phyloP scores from a whole-genome alignment of 768 basidiomycete genomes.

The Boletus edulis region DNA sequence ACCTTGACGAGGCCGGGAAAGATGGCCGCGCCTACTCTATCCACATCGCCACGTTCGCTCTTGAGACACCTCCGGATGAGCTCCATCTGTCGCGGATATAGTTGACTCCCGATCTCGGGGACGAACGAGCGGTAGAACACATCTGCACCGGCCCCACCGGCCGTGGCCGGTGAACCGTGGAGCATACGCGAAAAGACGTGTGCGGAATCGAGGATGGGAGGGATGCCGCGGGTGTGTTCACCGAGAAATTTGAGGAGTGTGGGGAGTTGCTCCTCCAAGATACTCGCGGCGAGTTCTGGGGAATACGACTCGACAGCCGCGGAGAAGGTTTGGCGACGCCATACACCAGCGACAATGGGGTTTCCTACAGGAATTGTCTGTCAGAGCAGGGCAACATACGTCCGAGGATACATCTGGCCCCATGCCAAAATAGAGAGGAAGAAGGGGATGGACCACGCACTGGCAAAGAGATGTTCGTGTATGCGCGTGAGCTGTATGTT shows the following conservation, averaged over 20 bases:
- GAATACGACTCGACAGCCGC: conserved; percentile 59
- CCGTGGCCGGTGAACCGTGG: conserved; percentile 58
- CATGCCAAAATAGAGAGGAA: neutral
- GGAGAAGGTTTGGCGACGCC: conserved; percentile 44
- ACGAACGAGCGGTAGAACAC: conserved; percentile 87
- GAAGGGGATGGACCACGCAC: conserved; percentile 48
- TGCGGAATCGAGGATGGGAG: conserved; percentile 66
- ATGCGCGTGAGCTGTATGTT: conserved; percentile 83
- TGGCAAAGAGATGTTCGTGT: conserved; percentile 83
- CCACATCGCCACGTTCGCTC: conserved; percentile 70
- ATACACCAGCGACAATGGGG: conserved; percentile 84
- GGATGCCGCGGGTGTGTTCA: conserved; percentile 40
- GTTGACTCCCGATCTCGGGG: conserved; percentile 71
- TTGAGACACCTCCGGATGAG: conserved; percentile 78
- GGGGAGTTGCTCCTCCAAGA: conserved; percentile 72
- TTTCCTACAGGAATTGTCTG: conserved; percentile 52
- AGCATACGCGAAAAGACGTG: conserved; percentile 85
- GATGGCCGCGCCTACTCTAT: conserved; percentile 79
- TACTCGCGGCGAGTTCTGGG: conserved; percentile 62
- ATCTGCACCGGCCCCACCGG: conserved; percentile 46
- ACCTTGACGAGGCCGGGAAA: conserved; percentile 90
- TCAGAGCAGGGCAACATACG: neutral
- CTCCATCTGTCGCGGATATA: conserved; percentile 80
- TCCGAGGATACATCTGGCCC: too few species aligned
- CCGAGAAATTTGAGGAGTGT: conserved; percentile 55